Percentiles rank a stretch among this genome's conserved stretches.
These are phyloP conservation scores for Coemansia sp. DNA, from an alignment of 192 early-diverging fungal genomes.

Conservation along the genomic window DNA sequence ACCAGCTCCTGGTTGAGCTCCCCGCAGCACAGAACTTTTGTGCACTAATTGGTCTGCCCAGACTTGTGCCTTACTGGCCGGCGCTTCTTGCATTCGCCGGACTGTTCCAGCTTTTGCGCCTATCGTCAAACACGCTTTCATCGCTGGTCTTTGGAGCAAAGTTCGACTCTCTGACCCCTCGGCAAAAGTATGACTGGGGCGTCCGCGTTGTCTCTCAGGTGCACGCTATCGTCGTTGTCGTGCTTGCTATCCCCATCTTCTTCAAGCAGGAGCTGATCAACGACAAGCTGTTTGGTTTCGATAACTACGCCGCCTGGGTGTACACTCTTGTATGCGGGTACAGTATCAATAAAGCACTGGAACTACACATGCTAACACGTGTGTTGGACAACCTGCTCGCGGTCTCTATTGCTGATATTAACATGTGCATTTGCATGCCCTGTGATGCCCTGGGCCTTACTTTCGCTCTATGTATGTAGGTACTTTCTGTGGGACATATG, in stretches of 20 bases:
- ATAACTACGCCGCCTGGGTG: constrained; percentile 67
- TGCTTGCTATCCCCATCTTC: constrained; percentile 69
- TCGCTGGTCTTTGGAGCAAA: constrained; percentile 68
- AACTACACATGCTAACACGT: constrained; percentile 7
- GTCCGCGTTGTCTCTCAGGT: constrained; percentile 83
- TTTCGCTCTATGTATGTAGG: constrained; percentile 39
- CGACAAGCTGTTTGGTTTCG: constrained; percentile 75
- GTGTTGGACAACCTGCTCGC: constrained; percentile 13
- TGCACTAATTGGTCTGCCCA: constrained; percentile 59
- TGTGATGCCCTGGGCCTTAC: background rate
- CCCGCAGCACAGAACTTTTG: constrained; percentile 53
- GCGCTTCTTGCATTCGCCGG: constrained; percentile 56
- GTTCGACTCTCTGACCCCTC: constrained; percentile 62
- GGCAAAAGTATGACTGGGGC: constrained; percentile 68
- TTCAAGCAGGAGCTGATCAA: constrained; percentile 63
- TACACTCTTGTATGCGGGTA: constrained; percentile 87
- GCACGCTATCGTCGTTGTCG: constrained; percentile 70
- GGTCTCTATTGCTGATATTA: background rate
- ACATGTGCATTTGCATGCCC: background rate
- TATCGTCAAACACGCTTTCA: constrained; percentile 64
- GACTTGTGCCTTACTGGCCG: constrained; percentile 68
- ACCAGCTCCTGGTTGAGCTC: constrained; percentile 45
- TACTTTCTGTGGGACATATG: constrained; percentile 94
- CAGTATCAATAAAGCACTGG: constrained; percentile 16
- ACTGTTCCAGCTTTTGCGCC: constrained; percentile 60